A percentile compares a stretch with the other conserved stretches of the same genome.
Conservation (phyloP, 2,329 filamentous ascomycete genomes). For the Fusarium luffae region DNA sequence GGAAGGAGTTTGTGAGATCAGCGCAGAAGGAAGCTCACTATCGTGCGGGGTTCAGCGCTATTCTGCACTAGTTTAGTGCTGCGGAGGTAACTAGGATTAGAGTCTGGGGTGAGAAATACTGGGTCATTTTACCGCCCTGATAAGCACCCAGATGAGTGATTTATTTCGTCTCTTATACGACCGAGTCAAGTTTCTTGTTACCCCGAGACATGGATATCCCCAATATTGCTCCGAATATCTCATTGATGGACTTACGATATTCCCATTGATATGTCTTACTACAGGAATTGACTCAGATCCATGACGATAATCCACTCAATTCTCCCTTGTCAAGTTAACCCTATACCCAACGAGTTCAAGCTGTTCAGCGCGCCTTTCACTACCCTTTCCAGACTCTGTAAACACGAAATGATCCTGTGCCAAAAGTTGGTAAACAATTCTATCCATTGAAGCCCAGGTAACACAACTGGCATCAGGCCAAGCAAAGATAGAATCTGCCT, state of each 20-base stretch:
- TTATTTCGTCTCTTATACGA: not conserved
- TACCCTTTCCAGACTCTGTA: not conserved
- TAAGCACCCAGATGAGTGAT: no score
- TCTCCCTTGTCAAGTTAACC: not conserved
- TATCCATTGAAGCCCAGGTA: slow-evolving; percentile 7
- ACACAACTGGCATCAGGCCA: slow-evolving; percentile 20
- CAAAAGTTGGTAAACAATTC: slow-evolving; percentile 9
- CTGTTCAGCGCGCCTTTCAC: not conserved
- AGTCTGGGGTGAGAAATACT: not conserved
- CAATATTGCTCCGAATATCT: not conserved
- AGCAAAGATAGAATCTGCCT: not conserved
- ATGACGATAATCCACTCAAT: not conserved
- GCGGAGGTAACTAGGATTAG: not conserved
- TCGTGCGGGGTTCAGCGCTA: not conserved
- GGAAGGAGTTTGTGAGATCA: slow-evolving; percentile 6
- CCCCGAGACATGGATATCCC: not conserved
- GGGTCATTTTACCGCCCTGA: no score
- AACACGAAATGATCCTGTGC: slow-evolving; percentile 19
- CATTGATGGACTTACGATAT: not conserved
- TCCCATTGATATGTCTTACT: not conserved
- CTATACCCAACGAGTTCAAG: slow-evolving; percentile 23
- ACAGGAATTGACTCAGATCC: not conserved
- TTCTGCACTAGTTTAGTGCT: not conserved
- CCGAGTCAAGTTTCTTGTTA: not conserved
- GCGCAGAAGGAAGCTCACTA: not conserved